Conservation (phyloP, 805 yeast genomes). For the Vanderwaltozyma polyspora region DNA sequence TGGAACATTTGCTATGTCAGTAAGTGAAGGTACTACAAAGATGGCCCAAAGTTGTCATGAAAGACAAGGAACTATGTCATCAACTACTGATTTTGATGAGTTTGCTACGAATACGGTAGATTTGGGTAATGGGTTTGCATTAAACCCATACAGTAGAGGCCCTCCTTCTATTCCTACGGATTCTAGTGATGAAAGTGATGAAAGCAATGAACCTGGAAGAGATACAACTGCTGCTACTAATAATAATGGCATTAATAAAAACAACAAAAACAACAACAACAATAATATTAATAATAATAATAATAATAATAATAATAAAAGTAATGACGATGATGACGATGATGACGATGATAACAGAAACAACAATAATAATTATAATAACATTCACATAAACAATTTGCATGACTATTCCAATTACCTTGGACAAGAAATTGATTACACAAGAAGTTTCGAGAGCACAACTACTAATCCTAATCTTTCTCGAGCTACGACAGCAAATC, state of each 20-base stretch:
- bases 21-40: not conserved
- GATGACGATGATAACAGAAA: too few relatives aligned
- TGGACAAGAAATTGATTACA: too few relatives aligned
- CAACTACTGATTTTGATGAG: not conserved
- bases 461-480: too few relatives aligned
- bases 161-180: conserved; percentile 31
- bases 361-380: conserved; percentile 1
- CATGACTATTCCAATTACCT: too few relatives aligned
- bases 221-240: conserved; percentile 5
- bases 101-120: conserved; percentile 16
- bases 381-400: too few relatives aligned
- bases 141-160: conserved; percentile 26
- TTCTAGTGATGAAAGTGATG: conserved; percentile 19
- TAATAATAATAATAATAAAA: conserved; percentile 9
- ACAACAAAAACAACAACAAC: too few relatives aligned
- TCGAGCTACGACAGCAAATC: too few relatives aligned
- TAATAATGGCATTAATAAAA: not conserved
- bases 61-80: not conserved
- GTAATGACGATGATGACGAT: conserved; percentile 8
- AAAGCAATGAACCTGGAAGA: conserved; percentile 9
- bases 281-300: too few relatives aligned
- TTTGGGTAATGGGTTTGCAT: conserved; percentile 27
- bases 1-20: not conserved
- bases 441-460: too few relatives aligned
- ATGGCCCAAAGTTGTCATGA: not conserved